Evolutionary conservation across 192 early-diverging fungal genomes (phyloP), one percentile per base, ranked within the genome.

Genomic region (Obelidium mucronatum): DNA sequence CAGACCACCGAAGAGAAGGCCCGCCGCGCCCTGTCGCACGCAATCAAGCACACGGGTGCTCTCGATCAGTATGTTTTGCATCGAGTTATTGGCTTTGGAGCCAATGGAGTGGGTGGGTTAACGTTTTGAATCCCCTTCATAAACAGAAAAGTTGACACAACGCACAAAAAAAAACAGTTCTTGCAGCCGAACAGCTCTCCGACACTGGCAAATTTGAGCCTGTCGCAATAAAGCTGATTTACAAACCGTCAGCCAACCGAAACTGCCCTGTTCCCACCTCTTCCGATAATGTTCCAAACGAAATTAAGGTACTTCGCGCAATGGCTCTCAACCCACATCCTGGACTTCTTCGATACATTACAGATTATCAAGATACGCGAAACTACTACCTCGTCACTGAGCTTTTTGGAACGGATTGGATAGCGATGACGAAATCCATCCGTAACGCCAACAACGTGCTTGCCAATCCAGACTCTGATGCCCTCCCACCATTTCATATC

Each of bases 41-140:
- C 54, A 1, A 6, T 71, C 22, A 39, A 17, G 30, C 11, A 56
- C 26, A 39, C 52, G 6, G 2, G 19, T 22, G 13, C 31, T 3
- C 69, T 71, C 26, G 53, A 71, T n/a, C 13, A n/a, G 15, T 71
- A 56, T 30, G 22, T 35, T 30, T n/a, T 71, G 11, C 52, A 36
- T 36, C 8, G 36, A 13, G 69, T 71, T 35, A 35, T 71, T 58
- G 69, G 69, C 5, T 71, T 71, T 36, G 69, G 69, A 17, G 51
- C 69, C 24, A 71, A 71, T 33, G 69, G 69, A 56, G 69, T 71
- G 54, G 69, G 69, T 71, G 34, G 8, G 69, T 71, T 36, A 1
- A 1, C 2, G 31, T 26, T 8, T 22, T 26, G 26, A 58, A 22
- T 31, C 24, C 30, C 30, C 30, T 58, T 58, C 13, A 8, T 8